Evolutionary conservation across 2,329 filamentous ascomycete species (phyloP).

Genomic region (Acephala macrosclerotiorum): DNA sequence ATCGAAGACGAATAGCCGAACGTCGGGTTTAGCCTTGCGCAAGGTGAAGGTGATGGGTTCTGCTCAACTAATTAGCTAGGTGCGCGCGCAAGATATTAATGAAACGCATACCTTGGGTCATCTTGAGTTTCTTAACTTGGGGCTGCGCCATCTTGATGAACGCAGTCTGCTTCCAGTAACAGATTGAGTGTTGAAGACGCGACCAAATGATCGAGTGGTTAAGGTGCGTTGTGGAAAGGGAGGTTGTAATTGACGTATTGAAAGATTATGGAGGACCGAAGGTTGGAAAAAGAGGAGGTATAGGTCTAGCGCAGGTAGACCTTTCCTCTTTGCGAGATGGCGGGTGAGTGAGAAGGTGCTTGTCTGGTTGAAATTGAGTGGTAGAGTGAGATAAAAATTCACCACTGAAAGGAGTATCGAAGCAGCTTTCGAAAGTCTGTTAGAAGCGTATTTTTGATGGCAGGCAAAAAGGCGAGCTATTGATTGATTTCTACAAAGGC

Average conservation of each 20-base stretch:
- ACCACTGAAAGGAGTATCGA: too few relatives aligned
- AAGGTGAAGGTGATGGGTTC: constrained; percentile 17
- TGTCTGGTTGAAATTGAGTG: too few relatives aligned
- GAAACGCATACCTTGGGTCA: neutral
- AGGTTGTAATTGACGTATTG: neutral
- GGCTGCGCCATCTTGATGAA: neutral
- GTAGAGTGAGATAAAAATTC: too few relatives aligned
- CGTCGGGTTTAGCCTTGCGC: constrained; percentile 15
- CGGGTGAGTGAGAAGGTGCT: too few relatives aligned
- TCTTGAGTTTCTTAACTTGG: constrained; percentile 10
- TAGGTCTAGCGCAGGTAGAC: too few relatives aligned
- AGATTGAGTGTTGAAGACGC: neutral
- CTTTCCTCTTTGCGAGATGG: too few relatives aligned
- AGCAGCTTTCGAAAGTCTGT: too few relatives aligned
- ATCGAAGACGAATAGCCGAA: constrained; percentile 19
- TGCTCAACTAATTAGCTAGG: neutral
- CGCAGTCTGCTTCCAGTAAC: neutral
- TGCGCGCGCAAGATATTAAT: neutral
- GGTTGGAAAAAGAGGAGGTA: too few relatives aligned
- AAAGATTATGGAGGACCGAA: neutral
- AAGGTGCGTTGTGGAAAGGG: neutral
- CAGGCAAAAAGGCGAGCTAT: too few relatives aligned
- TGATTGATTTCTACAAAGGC: too few relatives aligned
- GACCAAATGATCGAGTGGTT: neutral
- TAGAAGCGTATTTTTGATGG: too few relatives aligned